These are phyloP conservation scores for Leishmania gerbilli DNA, from an alignment of 208 protist species.

Conservation along the genomic window DNA sequence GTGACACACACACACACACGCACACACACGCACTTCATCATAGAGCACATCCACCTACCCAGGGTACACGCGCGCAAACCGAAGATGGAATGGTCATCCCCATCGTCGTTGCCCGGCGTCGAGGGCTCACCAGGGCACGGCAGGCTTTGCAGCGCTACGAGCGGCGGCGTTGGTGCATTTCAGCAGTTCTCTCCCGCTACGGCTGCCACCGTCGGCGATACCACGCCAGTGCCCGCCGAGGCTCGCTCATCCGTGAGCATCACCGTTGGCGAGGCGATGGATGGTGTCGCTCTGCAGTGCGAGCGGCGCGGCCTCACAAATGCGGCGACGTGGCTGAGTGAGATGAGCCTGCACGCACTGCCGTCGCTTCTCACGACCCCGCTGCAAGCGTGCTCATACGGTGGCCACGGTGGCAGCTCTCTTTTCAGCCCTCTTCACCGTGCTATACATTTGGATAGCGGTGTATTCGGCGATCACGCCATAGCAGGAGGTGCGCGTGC, in stretches of 20 bases:
- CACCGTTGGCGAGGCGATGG: constrained; percentile 59
- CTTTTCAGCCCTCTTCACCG: constrained; percentile 5
- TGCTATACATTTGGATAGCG: background rate
- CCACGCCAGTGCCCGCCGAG: background rate
- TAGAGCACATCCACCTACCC: background rate
- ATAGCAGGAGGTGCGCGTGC: background rate
- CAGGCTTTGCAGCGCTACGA: background rate
- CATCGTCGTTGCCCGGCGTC: background rate
- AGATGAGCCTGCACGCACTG: constrained; percentile 65
- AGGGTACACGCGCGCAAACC: background rate
- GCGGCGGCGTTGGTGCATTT: background rate
- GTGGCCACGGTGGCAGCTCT: background rate
- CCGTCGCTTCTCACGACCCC: constrained; percentile 20
- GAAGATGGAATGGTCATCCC: background rate
- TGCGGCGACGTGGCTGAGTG: constrained; percentile 60
- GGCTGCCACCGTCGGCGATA: background rate
- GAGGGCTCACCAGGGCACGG: background rate
- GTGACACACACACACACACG: background rate
- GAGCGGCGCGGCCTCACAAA: constrained; percentile 59
- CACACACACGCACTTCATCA: background rate
- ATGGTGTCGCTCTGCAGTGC: constrained; percentile 56
- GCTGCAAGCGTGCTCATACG: background rate
- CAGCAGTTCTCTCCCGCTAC: background rate
- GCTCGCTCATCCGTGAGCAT: background rate
- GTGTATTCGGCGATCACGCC: background rate